These are phyloP conservation scores for Stevia rebaudiana DNA, from an alignment of 140 eudicot genomes.

Conservation along the genomic window DNA sequence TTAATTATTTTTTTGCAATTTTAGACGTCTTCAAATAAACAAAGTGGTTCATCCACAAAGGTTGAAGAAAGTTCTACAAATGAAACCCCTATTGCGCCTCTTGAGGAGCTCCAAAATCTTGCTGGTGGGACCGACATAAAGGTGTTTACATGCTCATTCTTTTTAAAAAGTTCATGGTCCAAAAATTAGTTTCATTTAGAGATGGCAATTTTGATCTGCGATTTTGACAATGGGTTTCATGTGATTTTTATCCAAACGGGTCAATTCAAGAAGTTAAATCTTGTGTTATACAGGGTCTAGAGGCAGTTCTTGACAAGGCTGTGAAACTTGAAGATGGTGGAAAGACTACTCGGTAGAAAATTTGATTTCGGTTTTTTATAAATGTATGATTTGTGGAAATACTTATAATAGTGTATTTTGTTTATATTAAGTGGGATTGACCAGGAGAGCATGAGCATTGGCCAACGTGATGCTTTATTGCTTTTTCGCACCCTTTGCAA, in stretches of 20 bases:
- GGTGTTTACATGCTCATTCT: constrained; percentile 37
- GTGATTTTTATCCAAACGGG: constrained; percentile 1
- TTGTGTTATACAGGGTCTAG: constrained; percentile 69
- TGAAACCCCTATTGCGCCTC: constrained; percentile 59
- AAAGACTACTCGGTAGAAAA: constrained; percentile 53
- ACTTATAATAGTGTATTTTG: constrained; percentile 13
- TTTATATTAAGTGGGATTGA: constrained; percentile 61
- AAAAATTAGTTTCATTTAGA: background rate
- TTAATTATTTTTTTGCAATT: constrained; percentile 27
- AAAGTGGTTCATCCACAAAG: constrained; percentile 29
- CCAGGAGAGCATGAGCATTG: constrained; percentile 83
- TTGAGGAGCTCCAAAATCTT: constrained; percentile 87
- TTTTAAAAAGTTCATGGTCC: background rate
- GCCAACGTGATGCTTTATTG: constrained; percentile 91
- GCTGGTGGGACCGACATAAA: constrained; percentile 94
- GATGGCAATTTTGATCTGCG: background rate
- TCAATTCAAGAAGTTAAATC: background rate
- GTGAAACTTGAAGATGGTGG: constrained; percentile 95
- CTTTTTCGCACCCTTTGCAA: constrained; percentile 97
- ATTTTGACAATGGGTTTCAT: background rate
- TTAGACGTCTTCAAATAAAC: constrained; percentile 39
- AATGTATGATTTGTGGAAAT: constrained; percentile 6
- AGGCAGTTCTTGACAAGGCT: constrained; percentile 99
- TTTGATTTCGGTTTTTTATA: background rate
- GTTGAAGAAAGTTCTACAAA: constrained; percentile 53